Conservation (phyloP, 768 basidiomycete species). For the Hypholoma fasciculare region DNA sequence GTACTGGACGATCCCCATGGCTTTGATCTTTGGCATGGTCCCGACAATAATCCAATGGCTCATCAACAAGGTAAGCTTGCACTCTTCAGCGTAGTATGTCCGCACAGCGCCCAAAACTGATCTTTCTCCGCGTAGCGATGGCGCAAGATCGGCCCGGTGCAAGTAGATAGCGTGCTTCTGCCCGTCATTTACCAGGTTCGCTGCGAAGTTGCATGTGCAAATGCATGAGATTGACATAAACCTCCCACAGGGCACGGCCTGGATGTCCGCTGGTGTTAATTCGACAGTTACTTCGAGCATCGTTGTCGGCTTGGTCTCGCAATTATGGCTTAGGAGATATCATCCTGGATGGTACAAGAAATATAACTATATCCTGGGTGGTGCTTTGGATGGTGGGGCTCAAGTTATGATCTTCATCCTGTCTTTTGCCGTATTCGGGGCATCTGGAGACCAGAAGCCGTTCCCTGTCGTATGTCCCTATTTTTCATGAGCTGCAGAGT, state of each 20-base stretch:
- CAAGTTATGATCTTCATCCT: slow-evolving; percentile 66
- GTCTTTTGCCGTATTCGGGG: slow-evolving; percentile 67
- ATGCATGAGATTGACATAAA: background rate
- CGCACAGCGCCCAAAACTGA: background rate
- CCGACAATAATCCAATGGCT: slow-evolving; percentile 56
- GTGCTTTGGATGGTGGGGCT: slow-evolving; percentile 64
- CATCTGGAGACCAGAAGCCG: slow-evolving; percentile 45
- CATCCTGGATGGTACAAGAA: slow-evolving; percentile 68
- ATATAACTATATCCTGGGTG: slow-evolving; percentile 69
- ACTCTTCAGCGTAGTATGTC: background rate
- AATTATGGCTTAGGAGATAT: slow-evolving; percentile 56
- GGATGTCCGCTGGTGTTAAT: slow-evolving; percentile 54
- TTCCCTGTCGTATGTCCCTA: slow-evolving; percentile 43
- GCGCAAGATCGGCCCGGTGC: slow-evolving; percentile 53
- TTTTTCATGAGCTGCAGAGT: background rate
- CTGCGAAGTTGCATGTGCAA: background rate
- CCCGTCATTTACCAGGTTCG: slow-evolving; percentile 56
- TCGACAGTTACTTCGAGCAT: slow-evolving; percentile 48
- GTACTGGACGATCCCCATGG: slow-evolving; percentile 57
- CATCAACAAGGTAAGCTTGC: slow-evolving; percentile 42
- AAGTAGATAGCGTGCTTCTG: slow-evolving; percentile 49
- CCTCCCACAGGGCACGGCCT: slow-evolving; percentile 34
- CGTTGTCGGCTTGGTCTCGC: slow-evolving; percentile 56
- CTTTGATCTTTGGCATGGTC: slow-evolving; percentile 52
- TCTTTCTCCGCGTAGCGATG: slow-evolving; percentile 37